Conservation (phyloP, 306 rosid species). For the Rosa rugosa region DNA sequence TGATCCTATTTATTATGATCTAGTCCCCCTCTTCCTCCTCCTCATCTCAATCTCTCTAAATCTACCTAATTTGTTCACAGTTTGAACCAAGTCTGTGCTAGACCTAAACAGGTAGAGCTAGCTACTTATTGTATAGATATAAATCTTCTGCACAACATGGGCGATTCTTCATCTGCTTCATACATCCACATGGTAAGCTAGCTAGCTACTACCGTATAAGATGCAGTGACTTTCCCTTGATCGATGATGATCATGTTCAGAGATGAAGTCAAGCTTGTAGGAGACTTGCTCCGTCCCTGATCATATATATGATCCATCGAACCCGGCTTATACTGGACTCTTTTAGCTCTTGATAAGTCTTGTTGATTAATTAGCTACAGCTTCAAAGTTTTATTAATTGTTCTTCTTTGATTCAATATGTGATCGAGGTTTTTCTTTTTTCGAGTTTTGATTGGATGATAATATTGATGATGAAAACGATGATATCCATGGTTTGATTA, state of each 20-base stretch:
- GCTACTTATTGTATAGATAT: background rate
- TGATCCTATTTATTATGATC: background rate
- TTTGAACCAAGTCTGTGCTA: background rate
- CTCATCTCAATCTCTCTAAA: background rate
- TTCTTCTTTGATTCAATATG: background rate
- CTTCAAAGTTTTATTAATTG: no score
- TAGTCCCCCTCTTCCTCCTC: background rate
- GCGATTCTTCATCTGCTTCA: slow-evolving; percentile 68
- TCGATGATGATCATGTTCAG: background rate
- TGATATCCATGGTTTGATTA: slow-evolving; percentile 14
- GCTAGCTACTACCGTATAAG: background rate
- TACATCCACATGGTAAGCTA: slow-evolving; percentile 75
- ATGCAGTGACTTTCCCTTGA: background rate
- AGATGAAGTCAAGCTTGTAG: background rate
- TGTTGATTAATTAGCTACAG: background rate
- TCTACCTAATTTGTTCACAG: background rate
- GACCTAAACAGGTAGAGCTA: background rate
- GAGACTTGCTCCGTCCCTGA: background rate
- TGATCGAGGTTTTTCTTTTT: background rate
- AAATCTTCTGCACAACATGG: slow-evolving; percentile 36
- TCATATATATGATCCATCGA: background rate
- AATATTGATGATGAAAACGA: background rate
- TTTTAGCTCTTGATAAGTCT: background rate
- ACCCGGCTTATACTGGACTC: background rate
- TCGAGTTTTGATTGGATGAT: background rate